These are phyloP conservation scores for Penicillium lividum DNA, from an alignment of 495 filamentous ascomycete genomes.

Conservation along the genomic window DNA sequence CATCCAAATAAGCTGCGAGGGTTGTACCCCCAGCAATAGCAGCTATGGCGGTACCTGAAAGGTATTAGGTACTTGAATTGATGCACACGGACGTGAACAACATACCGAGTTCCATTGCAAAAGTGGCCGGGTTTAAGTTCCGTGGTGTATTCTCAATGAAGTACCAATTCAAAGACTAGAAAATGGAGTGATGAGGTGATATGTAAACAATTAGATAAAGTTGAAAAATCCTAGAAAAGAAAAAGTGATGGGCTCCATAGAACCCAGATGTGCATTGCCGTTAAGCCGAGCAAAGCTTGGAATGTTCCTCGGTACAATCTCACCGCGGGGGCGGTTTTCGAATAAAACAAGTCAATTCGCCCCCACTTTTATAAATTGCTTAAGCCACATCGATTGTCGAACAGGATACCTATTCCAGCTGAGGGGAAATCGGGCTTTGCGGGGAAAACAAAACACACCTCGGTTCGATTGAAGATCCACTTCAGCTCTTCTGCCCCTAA, in stretches of 20 bases:
- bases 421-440: constrained; percentile 1
- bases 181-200: not conserved
- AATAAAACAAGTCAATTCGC: not conserved
- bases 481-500: not conserved
- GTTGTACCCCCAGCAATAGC: constrained; percentile 46
- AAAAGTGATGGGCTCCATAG: not conserved
- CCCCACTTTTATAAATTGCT: not conserved
- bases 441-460: not conserved
- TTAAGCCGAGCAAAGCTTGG: not conserved
- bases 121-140: too few species aligned
- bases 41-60: constrained; percentile 25
- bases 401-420: not conserved
- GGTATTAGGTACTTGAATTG: not conserved
- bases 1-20: constrained; percentile 64
- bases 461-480: not conserved
- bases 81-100: not conserved
- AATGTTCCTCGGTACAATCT: not conserved
- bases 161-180: not conserved
- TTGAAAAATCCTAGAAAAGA: not conserved
- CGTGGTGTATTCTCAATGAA: too few species aligned
- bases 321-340: too few species aligned
- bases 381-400: not conserved
- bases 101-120: not conserved
- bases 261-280: too few species aligned
- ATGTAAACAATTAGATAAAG: not conserved